Evolutionary conservation across 2,329 filamentous ascomycete genomes (phyloP), one percentile per base, ranked within the genome.

Genomic region (Tricladium varicosporioides): DNA sequence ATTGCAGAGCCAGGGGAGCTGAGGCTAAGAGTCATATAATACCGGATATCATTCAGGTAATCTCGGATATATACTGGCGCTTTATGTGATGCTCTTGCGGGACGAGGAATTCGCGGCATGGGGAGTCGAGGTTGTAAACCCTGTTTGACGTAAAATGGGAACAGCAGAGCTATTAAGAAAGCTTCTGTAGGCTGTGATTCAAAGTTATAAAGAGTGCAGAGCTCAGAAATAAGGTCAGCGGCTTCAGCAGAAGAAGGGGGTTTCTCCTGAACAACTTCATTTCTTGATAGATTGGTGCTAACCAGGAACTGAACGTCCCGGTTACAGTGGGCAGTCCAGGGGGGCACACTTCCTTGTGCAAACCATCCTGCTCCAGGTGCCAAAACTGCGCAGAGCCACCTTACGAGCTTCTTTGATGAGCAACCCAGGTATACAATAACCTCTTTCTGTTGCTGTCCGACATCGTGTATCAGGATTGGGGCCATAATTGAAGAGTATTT

Each of bases 111-210:
- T 46, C 31, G 51, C 18, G 51, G 43, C 15, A 2, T 15, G 15
- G 51, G 43, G 14, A 53, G 43, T 47, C 43, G 51, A 53, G 51
- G 51, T 22, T 53, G 51, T 27, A 53, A 53, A 16, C 47, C 31
- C 16, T 53, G 42, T 18, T 2, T 47, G 42, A 43, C 51, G 15
- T 47, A 22, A 22, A 53, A 53, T 2, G 49, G 49, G 14, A 51
- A 51, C 14, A 51, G 27, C 18, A 51, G 36, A 4, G 36, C 36
- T 42, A 19, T 51, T 27, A 51, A 43, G 49, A 51, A 51, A 51
- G 49, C 49, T 42, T 44, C 36, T 43, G 36, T 51, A 43, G 49
- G 49, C 49, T 51, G 49, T 1, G 49, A 51, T 19, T 36, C 16
- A 22, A 51, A 44, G 49, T 51, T 22, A n/a, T 51, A 51, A n/a